These are phyloP conservation scores for Ustilago trichophora DNA, from an alignment of 1,284 basidiomycete genomes.

Conservation along the genomic window DNA sequence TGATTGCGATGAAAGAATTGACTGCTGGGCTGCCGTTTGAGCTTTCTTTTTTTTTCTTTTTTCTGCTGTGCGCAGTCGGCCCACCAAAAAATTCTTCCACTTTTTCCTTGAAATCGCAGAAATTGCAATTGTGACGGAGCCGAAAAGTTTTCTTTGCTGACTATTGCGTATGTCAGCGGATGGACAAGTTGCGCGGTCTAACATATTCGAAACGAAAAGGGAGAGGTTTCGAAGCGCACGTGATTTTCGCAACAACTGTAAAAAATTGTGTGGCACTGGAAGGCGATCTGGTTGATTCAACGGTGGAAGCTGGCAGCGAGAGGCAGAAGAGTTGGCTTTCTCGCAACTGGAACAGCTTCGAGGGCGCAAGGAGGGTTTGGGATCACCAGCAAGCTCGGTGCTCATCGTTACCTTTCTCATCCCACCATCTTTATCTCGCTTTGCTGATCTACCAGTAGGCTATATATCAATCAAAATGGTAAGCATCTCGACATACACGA, in stretches of 20 bases:
- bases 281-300: no score
- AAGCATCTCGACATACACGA: not conserved
- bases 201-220: no score
- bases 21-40: not conserved
- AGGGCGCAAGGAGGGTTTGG: no score
- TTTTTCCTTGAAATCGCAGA: conserved; percentile 13
- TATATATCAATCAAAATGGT: conserved; percentile 43
- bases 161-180: not conserved
- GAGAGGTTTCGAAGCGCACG: not conserved
- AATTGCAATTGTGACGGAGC: not conserved
- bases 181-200: no score
- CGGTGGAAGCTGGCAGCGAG: no score
- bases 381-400: not conserved
- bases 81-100: conserved; percentile 7
- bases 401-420: not conserved
- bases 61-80: conserved; percentile 9
- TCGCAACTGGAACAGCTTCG: no score
- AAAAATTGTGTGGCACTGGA: conserved; percentile 3
- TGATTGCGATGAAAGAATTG: conserved; percentile 11
- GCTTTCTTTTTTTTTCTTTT: not conserved
- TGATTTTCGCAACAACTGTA: conserved; percentile 24
- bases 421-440: conserved; percentile 41
- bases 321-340: no score
- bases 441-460: conserved; percentile 57
- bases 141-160: no score